Conservation (phyloP, 345 rosid genomes). For the Gossypium mustelinum region DNA sequence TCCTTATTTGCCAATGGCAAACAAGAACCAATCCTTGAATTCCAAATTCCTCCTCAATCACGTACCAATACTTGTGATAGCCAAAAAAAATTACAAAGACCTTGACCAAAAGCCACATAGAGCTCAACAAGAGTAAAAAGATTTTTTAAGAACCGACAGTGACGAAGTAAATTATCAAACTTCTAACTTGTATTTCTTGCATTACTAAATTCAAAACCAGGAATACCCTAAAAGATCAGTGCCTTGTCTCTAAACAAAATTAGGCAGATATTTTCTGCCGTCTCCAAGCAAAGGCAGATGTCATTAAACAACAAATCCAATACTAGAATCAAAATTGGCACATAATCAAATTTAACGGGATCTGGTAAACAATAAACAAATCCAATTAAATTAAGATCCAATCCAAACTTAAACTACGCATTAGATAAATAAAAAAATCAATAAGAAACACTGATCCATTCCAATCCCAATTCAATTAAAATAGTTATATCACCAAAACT, state of each 20-base stretch:
- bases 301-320: not conserved
- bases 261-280: not conserved
- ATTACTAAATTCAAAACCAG: not conserved
- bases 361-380: conserved; percentile 19
- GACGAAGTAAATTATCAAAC: not conserved
- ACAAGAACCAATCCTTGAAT: conserved; percentile 9
- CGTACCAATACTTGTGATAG: not conserved
- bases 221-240: conserved; percentile 6
- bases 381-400: conserved; percentile 33
- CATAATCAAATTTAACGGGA: conserved; percentile 16
- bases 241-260: not conserved
- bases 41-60: not conserved
- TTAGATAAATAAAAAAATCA: conserved; percentile 4
- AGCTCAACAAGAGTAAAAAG: not conserved
- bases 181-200: conserved; percentile 1
- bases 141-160: not conserved
- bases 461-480: conserved; percentile 7
- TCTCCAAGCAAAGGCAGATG: not conserved
- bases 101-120: not conserved
- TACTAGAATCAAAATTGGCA: not conserved
- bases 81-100: not conserved
- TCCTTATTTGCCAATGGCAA: not conserved
- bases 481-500: not conserved
- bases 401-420: conserved; percentile 22
- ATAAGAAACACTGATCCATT: conserved; percentile 24